These are phyloP conservation scores for Fusarium torulosum DNA, from an alignment of 2,329 filamentous ascomycete genomes.

Conservation along the genomic window DNA sequence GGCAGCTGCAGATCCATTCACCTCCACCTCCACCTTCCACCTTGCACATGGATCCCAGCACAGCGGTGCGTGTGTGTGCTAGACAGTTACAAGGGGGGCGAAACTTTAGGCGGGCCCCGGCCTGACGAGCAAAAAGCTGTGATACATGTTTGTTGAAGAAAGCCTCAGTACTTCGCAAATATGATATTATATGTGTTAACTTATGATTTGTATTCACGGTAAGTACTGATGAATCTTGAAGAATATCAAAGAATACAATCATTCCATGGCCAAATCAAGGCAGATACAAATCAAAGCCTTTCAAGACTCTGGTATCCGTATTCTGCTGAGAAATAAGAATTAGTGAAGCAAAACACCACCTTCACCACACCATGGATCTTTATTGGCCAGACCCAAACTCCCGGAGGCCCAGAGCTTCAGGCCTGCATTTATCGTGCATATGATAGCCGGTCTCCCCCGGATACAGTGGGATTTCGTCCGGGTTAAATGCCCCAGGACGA, in stretches of 20 bases:
- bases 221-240: not conserved
- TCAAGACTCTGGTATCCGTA: not conserved
- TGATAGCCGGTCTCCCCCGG: slow-evolving; percentile 31
- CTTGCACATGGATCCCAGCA: not conserved
- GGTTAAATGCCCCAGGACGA: slow-evolving; percentile 3
- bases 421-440: slow-evolving; percentile 39
- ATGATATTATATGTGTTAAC: not conserved
- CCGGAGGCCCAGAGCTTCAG: slow-evolving; percentile 24
- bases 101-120: slow-evolving; percentile 20
- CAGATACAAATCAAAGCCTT: slow-evolving; percentile 4
- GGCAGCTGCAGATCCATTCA: slow-evolving; percentile 34
- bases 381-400: slow-evolving; percentile 27
- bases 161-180: too few relatives aligned
- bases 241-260: too few relatives aligned
- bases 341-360: slow-evolving; percentile 39
- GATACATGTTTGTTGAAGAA: not conserved
- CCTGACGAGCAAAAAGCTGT: not conserved
- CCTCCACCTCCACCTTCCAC: slow-evolving; percentile 3
- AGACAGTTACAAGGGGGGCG: slow-evolving; percentile 16
- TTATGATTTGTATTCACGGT: not conserved
- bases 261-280: not conserved
- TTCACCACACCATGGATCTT: not conserved
- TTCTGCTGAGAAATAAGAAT: slow-evolving; percentile 41
- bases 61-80: slow-evolving; percentile 21
- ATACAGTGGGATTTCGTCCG: slow-evolving; percentile 28